Conservation (phyloP, 2,329 filamentous ascomycete species). For the Alternaria postmessia region DNA sequence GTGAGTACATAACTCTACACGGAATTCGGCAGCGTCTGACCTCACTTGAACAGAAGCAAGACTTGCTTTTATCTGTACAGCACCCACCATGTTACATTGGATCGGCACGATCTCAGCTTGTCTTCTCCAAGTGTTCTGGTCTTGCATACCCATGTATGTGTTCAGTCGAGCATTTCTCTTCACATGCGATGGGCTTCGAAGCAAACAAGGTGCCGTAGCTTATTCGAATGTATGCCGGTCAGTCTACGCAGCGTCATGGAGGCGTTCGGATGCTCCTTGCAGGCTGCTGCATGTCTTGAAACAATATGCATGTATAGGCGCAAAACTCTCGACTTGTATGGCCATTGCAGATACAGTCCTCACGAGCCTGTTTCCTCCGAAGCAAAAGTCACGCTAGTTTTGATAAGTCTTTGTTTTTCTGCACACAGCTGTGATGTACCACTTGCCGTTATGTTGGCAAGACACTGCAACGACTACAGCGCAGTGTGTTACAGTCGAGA, state of each 20-base stretch:
- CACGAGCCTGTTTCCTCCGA: not conserved
- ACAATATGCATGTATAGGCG: not conserved
- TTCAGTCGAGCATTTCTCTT: not conserved
- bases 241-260: not conserved
- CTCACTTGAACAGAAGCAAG: conserved; percentile 4
- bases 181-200: not conserved
- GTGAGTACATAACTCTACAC: conserved; percentile 3
- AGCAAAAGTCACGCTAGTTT: not conserved
- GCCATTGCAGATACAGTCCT: not conserved
- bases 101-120: not conserved
- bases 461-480: too few species aligned
- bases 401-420: not conserved
- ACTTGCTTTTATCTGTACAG: not conserved
- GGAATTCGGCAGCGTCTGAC: conserved; percentile 4
- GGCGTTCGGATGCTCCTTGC: not conserved
- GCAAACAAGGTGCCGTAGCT: not conserved
- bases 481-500: too few species aligned
- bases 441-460: not conserved
- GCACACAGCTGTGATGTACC: not conserved
- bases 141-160: not conserved
- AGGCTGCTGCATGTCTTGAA: not conserved
- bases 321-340: not conserved
- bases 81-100: conserved; percentile 4
- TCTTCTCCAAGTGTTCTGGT: not conserved
- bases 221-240: not conserved